These are phyloP conservation scores for Neurospora terricola DNA, from an alignment of 495 filamentous ascomycete species.

Conservation along the genomic window DNA sequence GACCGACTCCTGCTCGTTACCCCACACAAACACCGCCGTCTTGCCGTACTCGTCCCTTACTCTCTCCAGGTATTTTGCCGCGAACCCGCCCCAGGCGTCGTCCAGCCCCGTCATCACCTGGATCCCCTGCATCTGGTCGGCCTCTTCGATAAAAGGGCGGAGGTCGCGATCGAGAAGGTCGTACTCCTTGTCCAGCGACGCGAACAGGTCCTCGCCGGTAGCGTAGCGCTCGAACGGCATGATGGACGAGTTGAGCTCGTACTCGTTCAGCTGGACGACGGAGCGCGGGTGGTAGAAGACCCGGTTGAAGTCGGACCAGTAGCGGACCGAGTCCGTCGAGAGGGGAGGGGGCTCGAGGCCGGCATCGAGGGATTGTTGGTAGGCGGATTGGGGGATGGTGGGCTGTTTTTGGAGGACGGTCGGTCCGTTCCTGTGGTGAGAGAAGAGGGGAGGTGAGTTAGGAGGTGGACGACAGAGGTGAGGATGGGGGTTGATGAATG, in stretches of 20 bases:
- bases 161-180: constrained; percentile 85
- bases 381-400: constrained; percentile 58
- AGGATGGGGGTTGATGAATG: not conserved
- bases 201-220: constrained; percentile 75
- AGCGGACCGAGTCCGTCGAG: constrained; percentile 62
- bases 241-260: constrained; percentile 63
- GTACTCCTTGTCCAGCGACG: constrained; percentile 67
- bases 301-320: constrained; percentile 92
- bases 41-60: constrained; percentile 89
- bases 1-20: constrained; percentile 1
- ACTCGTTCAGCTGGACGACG: constrained; percentile 79
- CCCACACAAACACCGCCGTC: constrained; percentile 71
- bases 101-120: constrained; percentile 71
- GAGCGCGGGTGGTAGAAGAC: constrained; percentile 89
- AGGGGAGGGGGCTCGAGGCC: constrained; percentile 54
- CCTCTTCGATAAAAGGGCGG: constrained; percentile 80
- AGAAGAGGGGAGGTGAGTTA: not conserved
- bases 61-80: constrained; percentile 65
- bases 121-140: constrained; percentile 81
- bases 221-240: constrained; percentile 79
- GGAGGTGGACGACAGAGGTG: not conserved
- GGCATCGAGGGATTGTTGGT: constrained; percentile 66
- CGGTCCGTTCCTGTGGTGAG: constrained; percentile 50
- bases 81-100: constrained; percentile 92
- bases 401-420: constrained; percentile 57